Percentiles rank a stretch among this genome's conserved stretches.
phyloP scores from a whole-genome alignment of 768 basidiomycete genomes.

The Tulasnella sp. region DNA sequence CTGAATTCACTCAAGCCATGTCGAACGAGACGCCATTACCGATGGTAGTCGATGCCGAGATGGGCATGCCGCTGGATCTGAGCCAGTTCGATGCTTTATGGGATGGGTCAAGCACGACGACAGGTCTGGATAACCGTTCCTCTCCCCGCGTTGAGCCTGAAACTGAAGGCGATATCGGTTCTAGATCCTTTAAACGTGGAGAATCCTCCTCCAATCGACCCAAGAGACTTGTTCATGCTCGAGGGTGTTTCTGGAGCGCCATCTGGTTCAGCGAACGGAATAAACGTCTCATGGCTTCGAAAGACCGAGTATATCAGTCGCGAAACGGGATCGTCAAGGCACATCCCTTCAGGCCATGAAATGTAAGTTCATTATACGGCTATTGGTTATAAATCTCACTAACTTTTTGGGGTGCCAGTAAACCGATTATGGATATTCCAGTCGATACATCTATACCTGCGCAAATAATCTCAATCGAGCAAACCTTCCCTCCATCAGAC shows the following conservation, averaged over 20 bases:
- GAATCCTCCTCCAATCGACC: conserved; percentile 65
- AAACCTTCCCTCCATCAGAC: conserved; percentile 61
- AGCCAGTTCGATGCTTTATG: conserved; percentile 81
- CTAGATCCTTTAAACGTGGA: conserved; percentile 36
- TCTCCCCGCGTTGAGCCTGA: not conserved
- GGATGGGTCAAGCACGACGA: conserved; percentile 65
- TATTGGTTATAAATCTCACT: conserved; percentile 33
- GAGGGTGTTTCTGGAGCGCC: conserved; percentile 53
- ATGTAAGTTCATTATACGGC: conserved; percentile 42
- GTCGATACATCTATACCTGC: conserved; percentile 76
- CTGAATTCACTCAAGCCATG: conserved; percentile 80
- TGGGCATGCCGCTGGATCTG: conserved; percentile 93
- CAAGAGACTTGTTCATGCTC: conserved; percentile 75
- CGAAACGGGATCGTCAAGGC: conserved; percentile 45
- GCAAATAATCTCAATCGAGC: conserved; percentile 77
- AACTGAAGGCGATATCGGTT: not conserved
- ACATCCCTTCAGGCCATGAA: conserved; percentile 25
- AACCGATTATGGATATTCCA: conserved; percentile 52
- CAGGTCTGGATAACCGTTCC: conserved; percentile 52
- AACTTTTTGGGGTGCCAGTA: conserved; percentile 46
- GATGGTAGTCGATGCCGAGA: conserved; percentile 96
- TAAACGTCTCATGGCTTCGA: conserved; percentile 85
- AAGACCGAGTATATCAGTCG: conserved; percentile 88
- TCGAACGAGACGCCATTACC: conserved; percentile 83
- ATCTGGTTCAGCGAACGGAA: conserved; percentile 35